Evolutionary conservation across 306 rosid species (phyloP).

Genomic region (Rubus idaeus): DNA sequence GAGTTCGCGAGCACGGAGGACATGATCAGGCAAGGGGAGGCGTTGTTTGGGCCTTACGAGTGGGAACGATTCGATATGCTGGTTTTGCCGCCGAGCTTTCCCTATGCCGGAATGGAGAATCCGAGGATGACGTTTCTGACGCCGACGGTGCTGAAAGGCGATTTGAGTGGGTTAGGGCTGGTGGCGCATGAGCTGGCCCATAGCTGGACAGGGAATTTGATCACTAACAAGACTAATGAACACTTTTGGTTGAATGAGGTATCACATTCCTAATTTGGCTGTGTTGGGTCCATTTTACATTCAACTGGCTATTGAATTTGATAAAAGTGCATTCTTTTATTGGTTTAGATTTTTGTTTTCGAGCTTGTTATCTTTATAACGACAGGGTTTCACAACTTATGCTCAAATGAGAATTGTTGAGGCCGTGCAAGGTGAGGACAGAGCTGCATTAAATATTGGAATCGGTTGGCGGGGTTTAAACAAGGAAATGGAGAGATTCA

Average conservation of each 20-base stretch:
- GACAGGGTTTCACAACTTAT: constrained; percentile 82
- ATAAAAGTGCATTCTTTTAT: background rate
- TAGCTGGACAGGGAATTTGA: constrained; percentile 96
- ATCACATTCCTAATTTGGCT: background rate
- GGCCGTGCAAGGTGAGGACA: constrained; percentile 86
- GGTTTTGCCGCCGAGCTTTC: constrained; percentile 94
- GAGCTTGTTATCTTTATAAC: constrained; percentile 20
- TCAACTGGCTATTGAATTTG: background rate
- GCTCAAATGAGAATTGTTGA: constrained; percentile 96
- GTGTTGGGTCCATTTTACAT: too few relatives aligned
- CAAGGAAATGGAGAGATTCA: constrained; percentile 78
- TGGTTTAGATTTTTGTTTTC: background rate
- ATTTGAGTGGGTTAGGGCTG: constrained; percentile 75
- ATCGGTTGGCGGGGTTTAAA: constrained; percentile 84
- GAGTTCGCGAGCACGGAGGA: constrained; percentile 87
- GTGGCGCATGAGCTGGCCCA: constrained; percentile 98
- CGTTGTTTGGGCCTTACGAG: constrained; percentile 64
- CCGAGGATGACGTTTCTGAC: constrained; percentile 94
- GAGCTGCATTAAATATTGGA: constrained; percentile 70
- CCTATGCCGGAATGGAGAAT: constrained; percentile 94
- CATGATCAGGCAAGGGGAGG: constrained; percentile 78
- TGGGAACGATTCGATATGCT: constrained; percentile 92
- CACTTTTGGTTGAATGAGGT: constrained; percentile 99
- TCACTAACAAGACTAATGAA: constrained; percentile 85
- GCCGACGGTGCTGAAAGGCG: constrained; percentile 89